These are phyloP conservation scores for Moniliophthora roreri DNA, from an alignment of 1,284 basidiomycete genomes.

Conservation along the genomic window DNA sequence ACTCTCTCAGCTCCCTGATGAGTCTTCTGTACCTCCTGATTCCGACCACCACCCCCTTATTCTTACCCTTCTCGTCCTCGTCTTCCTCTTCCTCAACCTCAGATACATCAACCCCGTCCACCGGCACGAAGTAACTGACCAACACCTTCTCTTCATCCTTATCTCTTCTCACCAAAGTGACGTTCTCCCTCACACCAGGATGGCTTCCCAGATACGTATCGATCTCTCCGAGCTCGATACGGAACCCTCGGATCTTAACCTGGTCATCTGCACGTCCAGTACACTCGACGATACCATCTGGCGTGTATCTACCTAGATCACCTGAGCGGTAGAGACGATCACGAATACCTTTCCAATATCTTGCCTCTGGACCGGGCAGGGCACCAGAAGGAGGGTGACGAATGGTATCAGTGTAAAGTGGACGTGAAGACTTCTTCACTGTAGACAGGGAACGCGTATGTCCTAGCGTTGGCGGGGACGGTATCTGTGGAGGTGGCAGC, in stretches of 20 bases:
- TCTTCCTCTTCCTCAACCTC: constrained; percentile 75
- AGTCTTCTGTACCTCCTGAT: constrained; percentile 83
- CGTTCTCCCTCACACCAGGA: constrained; percentile 93
- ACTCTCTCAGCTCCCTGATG: constrained; percentile 93
- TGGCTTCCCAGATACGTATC: constrained; percentile 96
- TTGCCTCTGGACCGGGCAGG: constrained; percentile 68
- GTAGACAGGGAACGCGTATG: neutral
- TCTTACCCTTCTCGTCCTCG: constrained; percentile 61
- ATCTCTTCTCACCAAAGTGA: constrained; percentile 94
- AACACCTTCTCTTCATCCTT: constrained; percentile 99
- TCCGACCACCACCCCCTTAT: constrained; percentile 59
- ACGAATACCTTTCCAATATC: constrained; percentile 94
- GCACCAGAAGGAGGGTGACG: constrained; percentile 51
- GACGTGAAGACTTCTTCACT: neutral
- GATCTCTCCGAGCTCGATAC: constrained; percentile 98
- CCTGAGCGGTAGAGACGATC: constrained; percentile 99
- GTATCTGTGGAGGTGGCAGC: neutral
- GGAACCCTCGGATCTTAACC: constrained; percentile 99
- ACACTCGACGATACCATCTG: constrained; percentile 95
- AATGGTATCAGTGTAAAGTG: constrained; percentile 58
- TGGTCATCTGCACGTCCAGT: constrained; percentile 98
- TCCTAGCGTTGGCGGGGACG: neutral
- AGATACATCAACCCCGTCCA: constrained; percentile 69
- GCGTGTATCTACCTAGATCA: constrained; percentile 93
- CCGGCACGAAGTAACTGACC: constrained; percentile 97